These are phyloP conservation scores for Claviceps sp. DNA, from an alignment of 2,329 filamentous ascomycete genomes.

Conservation along the genomic window DNA sequence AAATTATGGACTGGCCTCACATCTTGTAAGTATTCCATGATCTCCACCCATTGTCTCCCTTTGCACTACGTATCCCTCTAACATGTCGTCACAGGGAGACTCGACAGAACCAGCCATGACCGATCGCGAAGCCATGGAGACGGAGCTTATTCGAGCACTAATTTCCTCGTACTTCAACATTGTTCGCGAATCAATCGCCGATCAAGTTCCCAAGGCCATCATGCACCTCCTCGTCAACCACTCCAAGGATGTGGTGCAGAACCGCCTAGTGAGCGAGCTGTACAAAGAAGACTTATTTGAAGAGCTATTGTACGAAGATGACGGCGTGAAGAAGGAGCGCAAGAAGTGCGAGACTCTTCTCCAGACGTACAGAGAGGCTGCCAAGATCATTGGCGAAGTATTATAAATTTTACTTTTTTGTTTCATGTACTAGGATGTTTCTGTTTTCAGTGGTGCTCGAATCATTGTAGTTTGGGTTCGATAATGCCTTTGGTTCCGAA, in stretches of 20 bases:
- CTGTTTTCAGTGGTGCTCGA: neutral
- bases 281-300: conserved; percentile 88
- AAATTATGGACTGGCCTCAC: conserved; percentile 31
- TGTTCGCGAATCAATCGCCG: conserved; percentile 93
- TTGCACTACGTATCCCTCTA: neutral
- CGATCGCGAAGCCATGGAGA: conserved; percentile 92
- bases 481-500: too few species aligned
- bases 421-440: too few species aligned
- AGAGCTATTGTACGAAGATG: conserved; percentile 92
- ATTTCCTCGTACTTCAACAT: conserved; percentile 99
- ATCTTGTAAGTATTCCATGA: conserved; percentile 39
- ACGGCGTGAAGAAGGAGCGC: conserved; percentile 90
- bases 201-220: conserved; percentile 95
- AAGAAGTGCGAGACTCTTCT: conserved; percentile 97
- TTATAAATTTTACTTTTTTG: conserved; percentile 35
- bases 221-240: conserved; percentile 99
- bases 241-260: conserved; percentile 96
- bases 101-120: conserved; percentile 75
- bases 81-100: conserved; percentile 29
- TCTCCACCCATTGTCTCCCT: neutral
- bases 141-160: conserved; percentile 87
- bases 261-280: conserved; percentile 85
- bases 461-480: neutral
- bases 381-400: conserved; percentile 96
- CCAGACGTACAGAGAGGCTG: conserved; percentile 90